phyloP scores from a whole-genome alignment of 169 alveolate genomes.

The Cryptosporidium viatorum region DNA sequence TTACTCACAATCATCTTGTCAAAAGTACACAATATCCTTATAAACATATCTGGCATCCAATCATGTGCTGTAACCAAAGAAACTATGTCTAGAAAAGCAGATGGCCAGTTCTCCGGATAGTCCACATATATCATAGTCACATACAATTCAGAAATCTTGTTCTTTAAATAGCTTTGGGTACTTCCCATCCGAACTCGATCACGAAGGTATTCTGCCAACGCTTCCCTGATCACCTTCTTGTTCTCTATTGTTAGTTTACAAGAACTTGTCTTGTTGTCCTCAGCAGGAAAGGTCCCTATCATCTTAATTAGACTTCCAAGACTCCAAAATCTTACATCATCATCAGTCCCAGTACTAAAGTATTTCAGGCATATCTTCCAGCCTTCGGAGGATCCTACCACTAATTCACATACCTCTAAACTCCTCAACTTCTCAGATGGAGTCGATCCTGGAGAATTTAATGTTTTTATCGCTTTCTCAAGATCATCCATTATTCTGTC shows the following conservation, averaged over 20 bases:
- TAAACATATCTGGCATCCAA: slow-evolving; percentile 62
- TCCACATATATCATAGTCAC: slow-evolving; percentile 36
- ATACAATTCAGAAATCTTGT: slow-evolving; percentile 46
- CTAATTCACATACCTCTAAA: slow-evolving; percentile 54
- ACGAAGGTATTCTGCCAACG: background rate
- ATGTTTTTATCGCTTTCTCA: slow-evolving; percentile 63
- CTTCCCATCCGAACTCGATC: slow-evolving; percentile 15
- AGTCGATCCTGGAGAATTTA: slow-evolving; percentile 59
- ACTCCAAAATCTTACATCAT: slow-evolving; percentile 70
- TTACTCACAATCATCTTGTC: slow-evolving; percentile 51
- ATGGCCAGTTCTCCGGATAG: slow-evolving; percentile 73
- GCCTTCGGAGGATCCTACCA: slow-evolving; percentile 28
- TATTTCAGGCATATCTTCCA: slow-evolving; percentile 56
- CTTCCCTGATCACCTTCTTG: slow-evolving; percentile 30
- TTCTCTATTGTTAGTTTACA: slow-evolving; percentile 1
- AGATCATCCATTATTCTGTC: slow-evolving; percentile 71
- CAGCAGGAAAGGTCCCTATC: slow-evolving; percentile 25
- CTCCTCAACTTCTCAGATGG: slow-evolving; percentile 41
- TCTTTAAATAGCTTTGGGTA: slow-evolving; percentile 9
- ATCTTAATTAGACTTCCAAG: slow-evolving; percentile 53
- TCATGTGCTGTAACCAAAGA: slow-evolving; percentile 24
- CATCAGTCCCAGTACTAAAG: slow-evolving; percentile 13
- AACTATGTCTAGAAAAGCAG: slow-evolving; percentile 48
- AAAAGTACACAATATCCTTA: slow-evolving; percentile 49
- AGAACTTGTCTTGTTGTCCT: background rate